phyloP scores from a whole-genome alignment of 2,329 filamentous ascomycete species.

The Fusarium sp. region DNA sequence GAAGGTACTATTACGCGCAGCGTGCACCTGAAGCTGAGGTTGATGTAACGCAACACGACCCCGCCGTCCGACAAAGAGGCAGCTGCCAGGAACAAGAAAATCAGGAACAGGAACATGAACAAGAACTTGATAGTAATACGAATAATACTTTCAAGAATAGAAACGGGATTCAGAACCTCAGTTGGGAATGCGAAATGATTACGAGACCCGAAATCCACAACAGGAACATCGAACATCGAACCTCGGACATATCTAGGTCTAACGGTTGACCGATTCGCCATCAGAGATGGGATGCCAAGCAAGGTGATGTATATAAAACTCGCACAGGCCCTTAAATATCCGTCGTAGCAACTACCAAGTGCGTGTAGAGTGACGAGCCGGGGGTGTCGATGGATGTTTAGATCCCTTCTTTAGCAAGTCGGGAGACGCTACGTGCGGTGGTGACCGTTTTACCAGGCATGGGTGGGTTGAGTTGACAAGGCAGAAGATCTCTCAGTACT shows the following conservation, averaged over 20 bases:
- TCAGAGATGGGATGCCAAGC: constrained; percentile 50
- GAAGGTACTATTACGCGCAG: constrained; percentile 27
- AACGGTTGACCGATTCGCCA: constrained; percentile 19
- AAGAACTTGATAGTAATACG: too few relatives aligned
- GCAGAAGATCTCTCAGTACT: neutral
- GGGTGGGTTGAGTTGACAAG: constrained; percentile 35
- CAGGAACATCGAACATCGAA: neutral
- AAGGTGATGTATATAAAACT: constrained; percentile 23
- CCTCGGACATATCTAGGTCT: constrained; percentile 1
- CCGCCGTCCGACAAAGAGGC: constrained; percentile 29
- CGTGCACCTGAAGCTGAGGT: constrained; percentile 50
- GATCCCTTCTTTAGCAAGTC: constrained; percentile 39
- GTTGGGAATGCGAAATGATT: neutral
- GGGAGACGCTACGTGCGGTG: constrained; percentile 45
- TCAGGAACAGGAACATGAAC: neutral
- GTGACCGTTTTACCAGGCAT: constrained; percentile 47
- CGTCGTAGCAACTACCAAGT: constrained; percentile 11
- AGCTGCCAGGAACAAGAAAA: constrained; percentile 28
- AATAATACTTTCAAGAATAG: too few relatives aligned
- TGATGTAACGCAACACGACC: constrained; percentile 46
- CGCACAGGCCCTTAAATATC: constrained; percentile 40
- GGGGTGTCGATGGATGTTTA: constrained; percentile 21
- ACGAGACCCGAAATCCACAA: constrained; percentile 8
- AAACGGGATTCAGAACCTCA: too few relatives aligned
- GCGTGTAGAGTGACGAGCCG: constrained; percentile 7